These are phyloP conservation scores for Backusella psychrophila DNA, from an alignment of 192 early-diverging fungal genomes.

Conservation along the genomic window DNA sequence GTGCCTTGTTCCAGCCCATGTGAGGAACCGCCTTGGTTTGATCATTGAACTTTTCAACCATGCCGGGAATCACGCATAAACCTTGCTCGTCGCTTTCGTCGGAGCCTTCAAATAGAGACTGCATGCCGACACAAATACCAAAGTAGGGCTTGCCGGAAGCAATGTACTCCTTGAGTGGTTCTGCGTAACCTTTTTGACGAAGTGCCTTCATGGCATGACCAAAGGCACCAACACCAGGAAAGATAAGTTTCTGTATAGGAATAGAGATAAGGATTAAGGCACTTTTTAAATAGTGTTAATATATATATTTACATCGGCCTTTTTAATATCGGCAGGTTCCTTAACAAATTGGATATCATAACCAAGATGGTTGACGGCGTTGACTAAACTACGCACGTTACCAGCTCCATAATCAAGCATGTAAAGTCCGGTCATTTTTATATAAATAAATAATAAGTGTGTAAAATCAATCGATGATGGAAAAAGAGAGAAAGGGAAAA, in stretches of 20 bases:
- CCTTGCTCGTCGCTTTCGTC: constrained; percentile 84
- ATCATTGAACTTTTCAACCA: constrained; percentile 63
- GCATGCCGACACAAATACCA: constrained; percentile 99
- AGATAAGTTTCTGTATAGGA: constrained; percentile 82
- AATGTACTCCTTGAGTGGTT: constrained; percentile 83
- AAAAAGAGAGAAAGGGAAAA: not conserved
- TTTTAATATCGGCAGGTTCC: constrained; percentile 75
- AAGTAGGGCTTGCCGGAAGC: constrained; percentile 87
- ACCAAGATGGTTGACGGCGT: constrained; percentile 90
- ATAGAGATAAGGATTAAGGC: not conserved
- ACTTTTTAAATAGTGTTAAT: not conserved
- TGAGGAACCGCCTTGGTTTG: constrained; percentile 89
- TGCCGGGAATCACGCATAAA: constrained; percentile 79
- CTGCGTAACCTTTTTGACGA: constrained; percentile 67
- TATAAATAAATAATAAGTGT: not conserved
- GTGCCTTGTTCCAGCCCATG: constrained; percentile 94
- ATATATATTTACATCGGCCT: constrained; percentile 72
- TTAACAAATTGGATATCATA: constrained; percentile 78
- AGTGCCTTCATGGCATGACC: constrained; percentile 87
- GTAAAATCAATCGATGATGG: not conserved
- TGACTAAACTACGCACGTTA: constrained; percentile 95
- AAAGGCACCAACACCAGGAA: constrained; percentile 98
- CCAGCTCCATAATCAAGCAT: constrained; percentile 99
- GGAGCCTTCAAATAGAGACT: constrained; percentile 86
- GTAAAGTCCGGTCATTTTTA: constrained; percentile 57